Evolutionary conservation across 345 rosid genomes (phyloP).

Genomic region (Dimocarpus longan): DNA sequence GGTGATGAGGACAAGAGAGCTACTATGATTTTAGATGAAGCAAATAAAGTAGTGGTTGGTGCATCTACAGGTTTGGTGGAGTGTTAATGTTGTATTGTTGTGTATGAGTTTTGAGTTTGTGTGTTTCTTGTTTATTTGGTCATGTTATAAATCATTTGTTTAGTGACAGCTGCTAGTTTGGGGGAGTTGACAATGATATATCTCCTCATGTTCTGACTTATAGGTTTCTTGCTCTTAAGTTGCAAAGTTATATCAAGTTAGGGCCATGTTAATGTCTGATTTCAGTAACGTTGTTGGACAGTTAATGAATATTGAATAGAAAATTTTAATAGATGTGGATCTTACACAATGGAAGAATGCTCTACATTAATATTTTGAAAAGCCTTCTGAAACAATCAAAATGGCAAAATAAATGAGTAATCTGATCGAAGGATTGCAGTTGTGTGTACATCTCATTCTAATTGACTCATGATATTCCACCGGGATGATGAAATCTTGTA

Average conservation of each 20-base stretch:
- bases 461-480: too few species aligned
- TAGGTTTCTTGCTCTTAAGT: not conserved
- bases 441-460: too few species aligned
- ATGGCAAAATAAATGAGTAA: too few species aligned
- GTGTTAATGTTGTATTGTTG: constrained; percentile 13
- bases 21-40: constrained; percentile 50
- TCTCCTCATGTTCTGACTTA: not conserved
- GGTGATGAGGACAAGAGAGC: constrained; percentile 55
- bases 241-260: not conserved
- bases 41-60: constrained; percentile 35
- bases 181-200: constrained; percentile 15
- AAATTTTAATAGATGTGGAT: too few species aligned
- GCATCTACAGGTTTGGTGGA: constrained; percentile 48
- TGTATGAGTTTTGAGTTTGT: not conserved
- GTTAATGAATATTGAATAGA: too few species aligned
- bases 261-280: too few species aligned
- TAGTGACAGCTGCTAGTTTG: not conserved
- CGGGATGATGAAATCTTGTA: too few species aligned
- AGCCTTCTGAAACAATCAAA: too few species aligned
- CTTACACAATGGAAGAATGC: too few species aligned
- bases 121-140: constrained; percentile 11
- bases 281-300: not conserved
- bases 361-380: too few species aligned
- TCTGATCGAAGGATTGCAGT: too few species aligned
- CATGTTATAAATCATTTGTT: not conserved